Percentiles rank a stretch among this genome's conserved stretches.
Conservation (phyloP, 768 basidiomycete genomes). For the Xanthoconium stramineum region DNA sequence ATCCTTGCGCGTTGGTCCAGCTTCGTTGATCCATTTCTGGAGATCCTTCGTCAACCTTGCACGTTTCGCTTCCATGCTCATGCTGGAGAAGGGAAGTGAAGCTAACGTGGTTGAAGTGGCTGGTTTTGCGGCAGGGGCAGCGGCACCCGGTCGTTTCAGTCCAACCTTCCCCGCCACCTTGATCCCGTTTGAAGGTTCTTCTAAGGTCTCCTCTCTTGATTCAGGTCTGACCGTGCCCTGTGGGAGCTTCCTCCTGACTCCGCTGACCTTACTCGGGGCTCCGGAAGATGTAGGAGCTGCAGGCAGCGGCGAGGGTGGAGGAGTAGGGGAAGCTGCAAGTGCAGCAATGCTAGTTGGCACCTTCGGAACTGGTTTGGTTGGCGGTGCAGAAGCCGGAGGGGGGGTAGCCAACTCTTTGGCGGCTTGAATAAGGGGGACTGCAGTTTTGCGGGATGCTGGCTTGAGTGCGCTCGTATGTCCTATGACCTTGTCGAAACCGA, state of each 20-base stretch:
- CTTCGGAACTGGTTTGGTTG: constrained; percentile 30
- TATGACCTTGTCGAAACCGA: constrained; percentile 83
- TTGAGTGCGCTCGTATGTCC: constrained; percentile 85
- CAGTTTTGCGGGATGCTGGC: constrained; percentile 82
- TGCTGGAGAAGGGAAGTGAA: constrained; percentile 34
- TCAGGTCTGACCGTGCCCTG: constrained; percentile 51
- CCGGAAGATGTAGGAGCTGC: constrained; percentile 29
- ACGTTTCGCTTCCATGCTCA: constrained; percentile 49
- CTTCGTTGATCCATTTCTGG: constrained; percentile 82
- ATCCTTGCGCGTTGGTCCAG: constrained; percentile 80
- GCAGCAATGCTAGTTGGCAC: constrained; percentile 17
- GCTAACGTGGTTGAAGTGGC: constrained; percentile 32
- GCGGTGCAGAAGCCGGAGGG: constrained; percentile 25
- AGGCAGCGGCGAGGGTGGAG: constrained; percentile 47
- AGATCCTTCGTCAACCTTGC: constrained; percentile 70
- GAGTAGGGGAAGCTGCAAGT: constrained; percentile 30
- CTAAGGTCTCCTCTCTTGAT: constrained; percentile 36
- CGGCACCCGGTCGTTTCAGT: constrained; percentile 43
- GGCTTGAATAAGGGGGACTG: constrained; percentile 85
- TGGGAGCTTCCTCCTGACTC: constrained; percentile 72
- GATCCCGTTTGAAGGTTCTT: constrained; percentile 32
- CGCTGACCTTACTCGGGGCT: constrained; percentile 46
- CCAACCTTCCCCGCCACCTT: constrained; percentile 38
- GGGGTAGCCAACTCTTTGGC: constrained; percentile 53
- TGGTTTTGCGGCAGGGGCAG: constrained; percentile 29